Conservation (phyloP, 2,329 filamentous ascomycete species). For the Emergomyces orientalis region DNA sequence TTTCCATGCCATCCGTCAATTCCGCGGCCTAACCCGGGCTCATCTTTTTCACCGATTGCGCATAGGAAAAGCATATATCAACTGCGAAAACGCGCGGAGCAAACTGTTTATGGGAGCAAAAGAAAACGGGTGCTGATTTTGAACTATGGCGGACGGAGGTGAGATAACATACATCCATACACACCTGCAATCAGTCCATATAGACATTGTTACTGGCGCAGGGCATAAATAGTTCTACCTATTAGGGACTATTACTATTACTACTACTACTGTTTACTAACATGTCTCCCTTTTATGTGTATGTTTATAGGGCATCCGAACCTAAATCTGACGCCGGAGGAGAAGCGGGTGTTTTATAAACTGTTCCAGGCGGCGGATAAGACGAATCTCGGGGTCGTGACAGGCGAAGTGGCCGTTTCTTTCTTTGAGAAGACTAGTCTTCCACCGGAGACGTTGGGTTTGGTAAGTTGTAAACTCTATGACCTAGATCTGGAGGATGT, state of each 20-base stretch:
- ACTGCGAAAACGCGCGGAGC: neutral
- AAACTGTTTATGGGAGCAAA: constrained; percentile 1
- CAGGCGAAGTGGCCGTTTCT: constrained; percentile 88
- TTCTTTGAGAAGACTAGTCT: constrained; percentile 97
- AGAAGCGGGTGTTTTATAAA: constrained; percentile 88
- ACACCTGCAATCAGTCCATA: neutral
- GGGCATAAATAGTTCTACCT: neutral
- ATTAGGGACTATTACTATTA: neutral
- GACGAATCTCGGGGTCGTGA: constrained; percentile 85
- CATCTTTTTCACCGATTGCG: neutral
- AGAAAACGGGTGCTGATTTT: neutral
- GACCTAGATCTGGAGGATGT: neutral
- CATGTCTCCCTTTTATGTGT: neutral
- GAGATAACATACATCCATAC: neutral
- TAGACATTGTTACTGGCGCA: neutral
- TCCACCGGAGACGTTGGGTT: constrained; percentile 73
- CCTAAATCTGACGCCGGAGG: constrained; percentile 78
- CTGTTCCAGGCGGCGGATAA: constrained; percentile 89
- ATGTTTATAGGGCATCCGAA: constrained; percentile 43
- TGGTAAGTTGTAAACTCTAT: constrained; percentile 50
- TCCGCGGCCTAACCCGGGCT: neutral
- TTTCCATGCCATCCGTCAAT: neutral
- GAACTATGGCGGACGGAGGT: constrained; percentile 8
- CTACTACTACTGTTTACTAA: neutral
- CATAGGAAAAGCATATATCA: neutral